Evolutionary conservation across 805 yeast species (phyloP), one percentile per base, ranked within the genome.

Genomic region (Hanseniaspora guilliermondii): DNA sequence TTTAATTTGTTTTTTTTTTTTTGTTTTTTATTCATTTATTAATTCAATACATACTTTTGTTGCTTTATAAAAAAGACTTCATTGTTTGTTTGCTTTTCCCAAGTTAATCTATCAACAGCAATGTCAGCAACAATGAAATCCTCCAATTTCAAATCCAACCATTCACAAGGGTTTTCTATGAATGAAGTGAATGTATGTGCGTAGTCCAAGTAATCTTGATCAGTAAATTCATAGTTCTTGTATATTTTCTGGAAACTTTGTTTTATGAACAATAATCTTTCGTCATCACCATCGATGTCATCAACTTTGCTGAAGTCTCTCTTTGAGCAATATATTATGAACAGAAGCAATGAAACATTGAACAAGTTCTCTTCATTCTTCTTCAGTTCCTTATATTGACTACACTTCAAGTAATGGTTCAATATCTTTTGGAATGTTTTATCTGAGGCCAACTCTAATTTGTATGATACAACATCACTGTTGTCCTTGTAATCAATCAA

Each of bases 391-490:
- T 41, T 49, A n/a, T 49, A 49, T 8, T 42, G 38, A 9, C 33
- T 4, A 11, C 45, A 41, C 6, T 41, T 33, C 25, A 49, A 17
- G 32, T 33, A 16, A 14, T 49, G 53, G 14, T 35, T 22, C 12
- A 49, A n/a, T 4, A 49, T 19, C 30, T 42, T 49, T 35, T 41
- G 47, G 36, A 49, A 49, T 2, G 9, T 35, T 14, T 21, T 24
- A 7, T 42, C 45, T 0, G 40, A 37, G 73, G 65, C 12, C 11
- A 49, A 9, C 19, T 33, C 42, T 8, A 72, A 70, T 60, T 81
- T 82, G 62, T 83, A 78, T 0, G 85, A 74, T 16, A 78, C 57
- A 7, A 80, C 70, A 9, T 60, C 58, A 58, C 75, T 77, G 60
- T 82, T 87, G 3, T 64, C 32, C 39, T 67, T 69, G n/a, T 22